Evolutionary conservation across 2,329 filamentous ascomycete genomes (phyloP), one percentile per base, ranked within the genome.

Genomic region (Aspergillus sp.): DNA sequence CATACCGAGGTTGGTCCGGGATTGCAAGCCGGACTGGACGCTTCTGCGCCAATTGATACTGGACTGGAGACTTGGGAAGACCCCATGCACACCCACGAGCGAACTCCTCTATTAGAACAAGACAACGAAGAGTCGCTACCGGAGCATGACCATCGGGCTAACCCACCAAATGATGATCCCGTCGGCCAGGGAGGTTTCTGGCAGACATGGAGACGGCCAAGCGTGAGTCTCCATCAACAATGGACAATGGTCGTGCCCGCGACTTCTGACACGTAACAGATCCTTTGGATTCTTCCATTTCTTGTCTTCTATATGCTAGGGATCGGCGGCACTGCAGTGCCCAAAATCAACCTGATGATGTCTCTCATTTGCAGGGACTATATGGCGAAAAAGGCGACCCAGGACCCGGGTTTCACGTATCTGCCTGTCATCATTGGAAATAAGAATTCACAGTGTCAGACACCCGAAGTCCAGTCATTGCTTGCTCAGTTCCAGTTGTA

Each of bases 261-360:
- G 36, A 25, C 41, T 63, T 58, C 60, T 61, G 28, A 62, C 59
- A 59, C 52, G 32, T 58, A 15, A 50, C 30, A 91, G 91, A 86
- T 96, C 55, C 91, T 84, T 76, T 98, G 92, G 91, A 82, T 98
- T 4, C 76, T 98, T 7, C 86, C 85, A 0, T 91, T 92, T 0
- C 95, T 93, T 76, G 82, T 90, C 58, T 77, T 97, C 48, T 94
- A 92, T 72, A 91, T 92, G 0, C 80, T 96, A 57, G 92, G 93
- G 0, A 94, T 95, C 75, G 95, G 94, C 32, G 92, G 91, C 59
- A 85, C 91, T 6, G 81, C 95, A 7, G 91, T 97, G 8, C 93
- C 94, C 9, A 95, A 90, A 74, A 82, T 97, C 63, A 96, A 97
- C 71, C 79, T 97, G 77, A 91, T 96, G 63, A 83, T 96, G 63